phyloP scores from a whole-genome alignment of 192 early-diverging fungal species.

The Mortierella claussenii region DNA sequence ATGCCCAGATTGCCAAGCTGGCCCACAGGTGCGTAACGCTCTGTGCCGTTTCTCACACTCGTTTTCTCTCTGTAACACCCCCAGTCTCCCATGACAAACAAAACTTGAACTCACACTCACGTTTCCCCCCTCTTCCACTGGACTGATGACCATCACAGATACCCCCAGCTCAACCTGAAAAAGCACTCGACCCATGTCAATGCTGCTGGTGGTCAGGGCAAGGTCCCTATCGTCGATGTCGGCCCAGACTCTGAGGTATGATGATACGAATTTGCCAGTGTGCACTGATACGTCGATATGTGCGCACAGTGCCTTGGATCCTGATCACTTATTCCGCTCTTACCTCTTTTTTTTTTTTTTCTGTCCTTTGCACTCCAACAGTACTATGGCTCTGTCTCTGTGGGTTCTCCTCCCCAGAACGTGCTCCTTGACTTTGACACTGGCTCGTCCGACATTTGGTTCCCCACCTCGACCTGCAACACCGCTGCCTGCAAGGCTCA shows the following conservation, averaged over 20 bases:
- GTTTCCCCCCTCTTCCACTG: neutral
- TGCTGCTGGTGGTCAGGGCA: neutral
- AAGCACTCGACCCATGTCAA: neutral
- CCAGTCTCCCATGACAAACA: no score
- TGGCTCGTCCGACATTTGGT: slow-evolving; percentile 67
- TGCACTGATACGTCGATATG: no score
- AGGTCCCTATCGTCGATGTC: slow-evolving; percentile 40
- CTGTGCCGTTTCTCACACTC: no score
- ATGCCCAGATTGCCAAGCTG: slow-evolving; percentile 10
- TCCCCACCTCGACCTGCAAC: slow-evolving; percentile 58
- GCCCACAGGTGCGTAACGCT: slow-evolving; percentile 8
- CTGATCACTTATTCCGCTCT: no score
- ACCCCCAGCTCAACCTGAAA: slow-evolving; percentile 5
- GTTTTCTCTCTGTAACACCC: no score
- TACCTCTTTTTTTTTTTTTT: neutral
- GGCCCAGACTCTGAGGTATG: slow-evolving; percentile 52
- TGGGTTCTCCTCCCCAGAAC: slow-evolving; percentile 68
- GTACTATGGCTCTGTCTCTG: slow-evolving; percentile 41
- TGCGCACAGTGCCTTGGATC: no score
- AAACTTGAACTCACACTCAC: neutral
- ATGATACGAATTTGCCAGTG: neutral
- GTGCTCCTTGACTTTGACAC: slow-evolving; percentile 58
- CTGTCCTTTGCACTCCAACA: neutral
- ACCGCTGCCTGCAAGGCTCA: slow-evolving; percentile 55
- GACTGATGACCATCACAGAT: neutral